Percentiles rank a stretch among this genome's conserved stretches.
Conservation (phyloP, 768 basidiomycete genomes). For the Pleurotus eryngii region DNA sequence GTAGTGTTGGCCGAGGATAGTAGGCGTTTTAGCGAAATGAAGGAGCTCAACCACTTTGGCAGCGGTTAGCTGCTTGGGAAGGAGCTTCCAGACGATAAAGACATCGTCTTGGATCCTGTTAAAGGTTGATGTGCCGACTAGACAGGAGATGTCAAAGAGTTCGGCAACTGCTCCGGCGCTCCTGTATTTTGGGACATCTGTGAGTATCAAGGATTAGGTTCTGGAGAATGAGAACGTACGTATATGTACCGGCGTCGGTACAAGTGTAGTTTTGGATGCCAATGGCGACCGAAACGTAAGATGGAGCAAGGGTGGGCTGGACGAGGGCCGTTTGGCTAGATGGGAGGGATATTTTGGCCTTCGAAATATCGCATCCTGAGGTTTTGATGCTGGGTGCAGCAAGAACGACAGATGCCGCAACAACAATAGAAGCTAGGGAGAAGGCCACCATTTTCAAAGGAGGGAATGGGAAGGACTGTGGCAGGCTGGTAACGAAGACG, state of each 20-base stretch:
- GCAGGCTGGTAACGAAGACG: neutral
- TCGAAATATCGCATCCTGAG: slow-evolving; percentile 22
- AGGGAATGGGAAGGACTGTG: neutral
- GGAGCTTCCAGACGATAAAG: slow-evolving; percentile 20
- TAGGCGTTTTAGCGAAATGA: slow-evolving; percentile 10
- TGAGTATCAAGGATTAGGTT: no score
- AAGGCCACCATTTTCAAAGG: neutral
- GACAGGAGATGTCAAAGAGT: slow-evolving; percentile 53
- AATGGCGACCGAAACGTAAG: slow-evolving; percentile 41
- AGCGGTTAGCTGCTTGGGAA: slow-evolving; percentile 14
- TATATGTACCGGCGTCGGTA: slow-evolving; percentile 34
- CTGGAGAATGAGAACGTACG: slow-evolving; percentile 28
- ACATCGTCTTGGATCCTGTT: slow-evolving; percentile 26
- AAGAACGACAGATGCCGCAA: slow-evolving; percentile 12
- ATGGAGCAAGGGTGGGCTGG: slow-evolving; percentile 29
- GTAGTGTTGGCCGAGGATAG: slow-evolving; percentile 50
- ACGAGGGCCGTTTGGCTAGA: slow-evolving; percentile 28
- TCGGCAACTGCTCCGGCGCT: slow-evolving; percentile 48
- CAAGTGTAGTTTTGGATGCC: slow-evolving; percentile 60
- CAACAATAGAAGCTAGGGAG: neutral
- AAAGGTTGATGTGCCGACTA: slow-evolving; percentile 29
- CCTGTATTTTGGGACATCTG: slow-evolving; percentile 19
- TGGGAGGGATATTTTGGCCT: slow-evolving; percentile 17
- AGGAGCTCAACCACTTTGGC: slow-evolving; percentile 16
- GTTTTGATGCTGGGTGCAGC: neutral